Base-by-base conservation (phyloP, 106 monocot genomes). In the Xerophyta viscosa region DNA sequence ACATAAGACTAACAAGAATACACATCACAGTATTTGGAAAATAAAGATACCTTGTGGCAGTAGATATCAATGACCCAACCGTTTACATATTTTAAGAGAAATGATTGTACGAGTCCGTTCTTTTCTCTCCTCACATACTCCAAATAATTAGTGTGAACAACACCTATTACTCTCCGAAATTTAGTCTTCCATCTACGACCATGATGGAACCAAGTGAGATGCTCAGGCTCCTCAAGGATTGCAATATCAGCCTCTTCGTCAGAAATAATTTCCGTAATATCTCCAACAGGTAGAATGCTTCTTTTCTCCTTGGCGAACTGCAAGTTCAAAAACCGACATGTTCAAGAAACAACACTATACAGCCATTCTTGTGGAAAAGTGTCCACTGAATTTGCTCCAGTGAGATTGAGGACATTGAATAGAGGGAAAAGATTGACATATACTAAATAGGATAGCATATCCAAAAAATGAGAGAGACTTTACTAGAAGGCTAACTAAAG, bases 151-250 rank as follows among this genome's bases (percentile, higher is more conserved):
- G 88, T 88, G 58, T 88, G 88, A 60, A 88, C 79, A 30, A 88
- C 52, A 51, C 88, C 88, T 21, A 88, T 76, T 44, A 83, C 88
- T 61, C 51, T 64, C 42, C 33, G 65, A 62, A 88, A 88, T 28
- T 88, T 88, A 25, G 37, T 57, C 59, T 88, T 88, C 88, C 88
- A 88, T 33, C 76, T 79, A 24, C 48, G 72, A 13, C 88, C 88
- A 58, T 88, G 88, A 67, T 88, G 88, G 71, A 83, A 88, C 88
- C 88, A 88, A 20, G 78, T 88, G 55, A 88, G 78, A 72, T 88
- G 83, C 56, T 88, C 88, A 44, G 88, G 88, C 64, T 88, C 88
- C 69, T 88, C 88, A 29, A 88, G 83, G 17, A 88, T 63, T 22
- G 88, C 83, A 58, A 88, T 58, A 18, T 88, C 88, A 36, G 83